Evolutionary conservation across 768 basidiomycete genomes (phyloP).

Genomic region (Trametes villosa): DNA sequence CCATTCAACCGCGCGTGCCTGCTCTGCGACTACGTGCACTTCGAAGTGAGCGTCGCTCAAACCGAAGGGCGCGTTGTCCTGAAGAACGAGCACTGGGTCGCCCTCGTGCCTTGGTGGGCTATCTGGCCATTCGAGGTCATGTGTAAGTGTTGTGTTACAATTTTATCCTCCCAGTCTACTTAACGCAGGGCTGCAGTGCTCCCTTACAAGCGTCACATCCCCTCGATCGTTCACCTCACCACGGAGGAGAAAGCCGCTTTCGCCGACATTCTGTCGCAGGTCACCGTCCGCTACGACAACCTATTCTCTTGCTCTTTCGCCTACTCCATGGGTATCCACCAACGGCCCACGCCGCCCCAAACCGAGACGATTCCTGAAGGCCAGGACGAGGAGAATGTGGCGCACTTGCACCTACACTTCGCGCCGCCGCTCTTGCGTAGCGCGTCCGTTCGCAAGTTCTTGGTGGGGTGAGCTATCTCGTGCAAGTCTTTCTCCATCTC

Average conservation of each 20-base stretch:
- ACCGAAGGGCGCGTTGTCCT: conserved; percentile 66
- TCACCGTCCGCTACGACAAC: conserved; percentile 76
- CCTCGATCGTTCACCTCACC: conserved; percentile 65
- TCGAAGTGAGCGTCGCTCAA: conserved; percentile 52
- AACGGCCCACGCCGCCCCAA: conserved; percentile 63
- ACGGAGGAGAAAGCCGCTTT: conserved; percentile 63
- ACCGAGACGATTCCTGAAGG: conserved; percentile 31
- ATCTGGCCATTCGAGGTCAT: conserved; percentile 91
- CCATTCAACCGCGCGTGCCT: conserved; percentile 65
- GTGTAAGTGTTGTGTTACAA: too few relatives aligned
- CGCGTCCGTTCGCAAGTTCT: conserved; percentile 83
- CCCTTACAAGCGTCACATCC: conserved; percentile 78
- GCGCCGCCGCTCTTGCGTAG: conserved; percentile 83
- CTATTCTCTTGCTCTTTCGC: conserved; percentile 87
- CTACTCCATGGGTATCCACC: conserved; percentile 95
- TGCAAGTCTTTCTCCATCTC: not conserved
- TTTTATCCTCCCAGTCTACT: too few relatives aligned
- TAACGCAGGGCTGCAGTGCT: too few relatives aligned
- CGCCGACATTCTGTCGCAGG: conserved; percentile 65
- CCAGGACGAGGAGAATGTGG: conserved; percentile 52
- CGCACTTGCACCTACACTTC: conserved; percentile 89
- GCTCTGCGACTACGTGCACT: conserved; percentile 78
- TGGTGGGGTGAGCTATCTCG: conserved; percentile 72
- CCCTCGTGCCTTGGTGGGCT: conserved; percentile 94
- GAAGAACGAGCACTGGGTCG: conserved; percentile 77